These are phyloP conservation scores for Tolypocladium endophyticum DNA, from an alignment of 2,329 filamentous ascomycete genomes.

Conservation along the genomic window DNA sequence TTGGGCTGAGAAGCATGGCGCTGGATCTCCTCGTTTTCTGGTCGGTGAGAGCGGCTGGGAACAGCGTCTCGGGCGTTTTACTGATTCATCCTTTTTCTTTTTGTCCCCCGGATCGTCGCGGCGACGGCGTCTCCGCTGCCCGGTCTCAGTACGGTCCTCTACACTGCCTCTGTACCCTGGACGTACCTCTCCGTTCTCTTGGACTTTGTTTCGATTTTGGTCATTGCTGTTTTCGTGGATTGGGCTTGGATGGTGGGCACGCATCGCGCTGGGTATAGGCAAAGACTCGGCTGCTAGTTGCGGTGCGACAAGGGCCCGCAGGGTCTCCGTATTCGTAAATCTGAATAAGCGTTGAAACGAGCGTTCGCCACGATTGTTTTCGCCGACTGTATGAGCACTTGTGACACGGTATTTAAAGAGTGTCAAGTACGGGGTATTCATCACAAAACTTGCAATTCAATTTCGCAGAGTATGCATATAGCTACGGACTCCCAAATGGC, in stretches of 20 bases:
- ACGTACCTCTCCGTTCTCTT: too few relatives aligned
- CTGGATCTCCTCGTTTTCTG: conserved; percentile 16
- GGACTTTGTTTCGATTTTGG: background rate
- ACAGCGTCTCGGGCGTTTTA: conserved; percentile 9
- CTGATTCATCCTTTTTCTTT: background rate
- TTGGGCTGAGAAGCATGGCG: conserved; percentile 13
- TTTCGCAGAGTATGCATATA: background rate
- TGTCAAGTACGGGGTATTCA: background rate
- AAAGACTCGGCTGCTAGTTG: background rate
- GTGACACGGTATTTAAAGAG: background rate
- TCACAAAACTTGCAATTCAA: background rate
- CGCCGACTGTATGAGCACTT: background rate
- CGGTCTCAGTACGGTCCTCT: background rate
- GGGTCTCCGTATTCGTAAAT: background rate
- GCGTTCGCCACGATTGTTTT: background rate
- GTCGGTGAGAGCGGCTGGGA: conserved; percentile 28
- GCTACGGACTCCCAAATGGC: background rate
- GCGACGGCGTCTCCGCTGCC: background rate
- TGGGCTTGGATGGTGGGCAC: background rate
- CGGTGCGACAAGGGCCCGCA: background rate
- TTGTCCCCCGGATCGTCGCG: background rate
- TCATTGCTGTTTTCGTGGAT: background rate
- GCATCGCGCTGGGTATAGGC: background rate
- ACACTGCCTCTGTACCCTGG: background rate
- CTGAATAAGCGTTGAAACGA: background rate